Base-by-base conservation (phyloP, 2,329 filamentous ascomycete genomes). In the Botryotinia calthae region DNA sequence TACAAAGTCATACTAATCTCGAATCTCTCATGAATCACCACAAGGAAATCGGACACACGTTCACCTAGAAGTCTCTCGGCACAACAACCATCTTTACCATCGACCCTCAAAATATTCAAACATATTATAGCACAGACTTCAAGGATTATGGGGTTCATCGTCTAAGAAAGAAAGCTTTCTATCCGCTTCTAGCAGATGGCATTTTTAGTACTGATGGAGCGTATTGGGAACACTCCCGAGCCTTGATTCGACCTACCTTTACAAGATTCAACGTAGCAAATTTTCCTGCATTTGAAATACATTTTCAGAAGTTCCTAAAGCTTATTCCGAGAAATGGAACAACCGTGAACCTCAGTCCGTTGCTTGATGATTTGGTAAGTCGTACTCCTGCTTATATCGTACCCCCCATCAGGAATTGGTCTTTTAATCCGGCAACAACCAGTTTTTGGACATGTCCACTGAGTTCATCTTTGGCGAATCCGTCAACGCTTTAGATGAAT, bases 211-310 rank as follows among this genome's bases (percentile, higher is more conserved):
- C 63, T 7, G 70, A 75, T 71, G 70, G 74, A 12, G 31, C 59
- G 9, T 20, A 48, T 18, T 75, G 72, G 74, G 44, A 62, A 9
- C 58, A 69, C 20, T 69, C 58, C 12, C 59, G 75, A 5, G 82
- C 84, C 5, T 81, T 87, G 77, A 82, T 89, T 34, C 82, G 86
- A 7, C 87, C 87, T 0, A 83, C 84, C 74, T 87, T 88, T 73
- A 82, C 84, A 34, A 81, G 84, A 6, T 83, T 85, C 73, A 84
- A 87, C 78, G 82, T 87, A 54, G 88, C 90, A 46, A 91, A 95
- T 79, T 83, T 95, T 37, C 84, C 88, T 44, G 87, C 90, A 71
- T 89, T 93, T 75, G 91, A 94, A 79, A 83, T 85, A 34, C 91
- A 94, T 80, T 31, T 72, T 25, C 40, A 70, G 2, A 54, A 59